These are phyloP conservation scores for Onygenales sp. DNA, from an alignment of 2,329 filamentous ascomycete species.

Conservation along the genomic window DNA sequence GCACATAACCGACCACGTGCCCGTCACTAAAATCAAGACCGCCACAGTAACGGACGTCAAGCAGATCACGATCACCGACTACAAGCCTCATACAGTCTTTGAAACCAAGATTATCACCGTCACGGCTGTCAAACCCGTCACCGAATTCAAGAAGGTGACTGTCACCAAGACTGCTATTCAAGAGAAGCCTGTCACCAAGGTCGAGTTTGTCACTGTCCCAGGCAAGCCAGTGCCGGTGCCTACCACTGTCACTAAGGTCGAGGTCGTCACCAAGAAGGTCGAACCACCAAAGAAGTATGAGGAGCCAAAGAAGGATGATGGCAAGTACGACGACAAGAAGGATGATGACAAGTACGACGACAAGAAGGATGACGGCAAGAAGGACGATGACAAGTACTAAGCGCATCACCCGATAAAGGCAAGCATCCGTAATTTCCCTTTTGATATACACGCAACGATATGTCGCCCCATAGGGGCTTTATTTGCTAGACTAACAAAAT, in stretches of 20 bases:
- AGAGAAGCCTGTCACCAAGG: conserved; percentile 1
- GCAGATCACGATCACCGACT: conserved; percentile 1
- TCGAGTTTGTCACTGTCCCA: neutral
- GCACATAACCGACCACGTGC: neutral
- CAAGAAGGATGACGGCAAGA: conserved; percentile 1
- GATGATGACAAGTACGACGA: neutral
- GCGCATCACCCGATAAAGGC: neutral
- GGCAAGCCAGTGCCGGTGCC: neutral
- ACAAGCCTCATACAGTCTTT: conserved; percentile 3
- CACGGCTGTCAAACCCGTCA: neutral
- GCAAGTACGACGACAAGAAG: neutral
- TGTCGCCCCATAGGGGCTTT: too few species aligned
- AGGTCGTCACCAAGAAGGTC: conserved; percentile 1
- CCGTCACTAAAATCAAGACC: conserved; percentile 1
- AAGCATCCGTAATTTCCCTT: neutral
- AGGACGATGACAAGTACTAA: neutral
- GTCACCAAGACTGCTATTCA: conserved; percentile 2
- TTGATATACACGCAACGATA: too few species aligned
- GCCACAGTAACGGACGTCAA: conserved; percentile 5
- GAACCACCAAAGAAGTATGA: neutral
- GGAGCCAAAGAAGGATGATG: neutral
- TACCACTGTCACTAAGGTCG: neutral
- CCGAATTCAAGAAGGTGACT: neutral
- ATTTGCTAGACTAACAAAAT: too few species aligned
- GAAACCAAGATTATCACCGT: conserved; percentile 1